Conservation (phyloP, 225 moss, liverwort and hornwort species). For the Straminergon stramineum region DNA sequence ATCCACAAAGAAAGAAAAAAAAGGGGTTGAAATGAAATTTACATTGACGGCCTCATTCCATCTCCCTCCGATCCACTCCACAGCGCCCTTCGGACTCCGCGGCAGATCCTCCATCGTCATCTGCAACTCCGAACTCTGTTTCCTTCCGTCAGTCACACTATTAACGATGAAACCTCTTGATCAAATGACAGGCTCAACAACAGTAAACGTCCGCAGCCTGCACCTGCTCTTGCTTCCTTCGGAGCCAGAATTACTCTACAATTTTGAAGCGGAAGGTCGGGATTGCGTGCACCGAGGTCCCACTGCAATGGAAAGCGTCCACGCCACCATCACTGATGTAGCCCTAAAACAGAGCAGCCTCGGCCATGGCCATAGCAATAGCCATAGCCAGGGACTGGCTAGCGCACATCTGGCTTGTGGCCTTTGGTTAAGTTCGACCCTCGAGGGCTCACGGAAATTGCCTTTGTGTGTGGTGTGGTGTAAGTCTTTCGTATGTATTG, state of each 20-base stretch:
- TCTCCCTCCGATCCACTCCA: constrained; percentile 32
- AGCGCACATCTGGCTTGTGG: background rate
- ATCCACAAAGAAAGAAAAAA: background rate
- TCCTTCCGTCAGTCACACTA: background rate
- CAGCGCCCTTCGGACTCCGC: background rate
- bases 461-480: background rate
- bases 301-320: background rate
- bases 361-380: background rate
- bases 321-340: background rate
- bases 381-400: background rate
- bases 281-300: background rate
- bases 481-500: background rate
- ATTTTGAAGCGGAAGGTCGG: background rate
- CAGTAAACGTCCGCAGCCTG: background rate
- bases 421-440: background rate
- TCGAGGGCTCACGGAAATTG: background rate
- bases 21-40: background rate
- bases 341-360: background rate
- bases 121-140: background rate
- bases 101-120: constrained; percentile 10
- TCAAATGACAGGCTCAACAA: background rate
- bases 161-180: background rate
- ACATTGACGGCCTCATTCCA: constrained; percentile 38
- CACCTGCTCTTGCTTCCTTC: background rate
- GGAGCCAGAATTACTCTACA: background rate